Percentiles rank a stretch among this genome's conserved stretches.
Evolutionary conservation across 352 stramenopile species (phyloP).

Genomic region (Phytophthora pluvialis): DNA sequence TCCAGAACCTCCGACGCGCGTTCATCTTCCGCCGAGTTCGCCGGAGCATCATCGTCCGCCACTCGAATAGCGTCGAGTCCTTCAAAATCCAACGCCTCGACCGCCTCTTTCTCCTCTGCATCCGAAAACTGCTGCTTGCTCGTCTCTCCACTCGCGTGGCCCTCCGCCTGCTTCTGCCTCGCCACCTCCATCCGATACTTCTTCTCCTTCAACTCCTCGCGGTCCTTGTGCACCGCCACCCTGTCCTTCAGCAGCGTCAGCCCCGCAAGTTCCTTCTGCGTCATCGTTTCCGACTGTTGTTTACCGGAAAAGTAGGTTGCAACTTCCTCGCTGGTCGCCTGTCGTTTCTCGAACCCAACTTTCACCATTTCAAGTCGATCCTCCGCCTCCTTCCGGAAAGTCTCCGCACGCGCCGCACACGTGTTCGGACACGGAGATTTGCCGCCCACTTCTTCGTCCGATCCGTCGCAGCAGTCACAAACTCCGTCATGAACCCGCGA

Average conservation of each 20-base stretch:
- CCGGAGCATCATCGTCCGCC: conserved; percentile 30
- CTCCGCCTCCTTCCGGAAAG: conserved; percentile 44
- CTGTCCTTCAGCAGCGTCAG: conserved; percentile 59
- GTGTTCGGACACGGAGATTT: conserved; percentile 49
- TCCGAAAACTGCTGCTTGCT: conserved; percentile 25
- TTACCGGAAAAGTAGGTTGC: conserved; percentile 48
- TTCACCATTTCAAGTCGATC: conserved; percentile 47
- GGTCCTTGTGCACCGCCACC: conserved; percentile 68
- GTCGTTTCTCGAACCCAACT: conserved; percentile 55
- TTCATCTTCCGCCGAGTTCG: conserved; percentile 36
- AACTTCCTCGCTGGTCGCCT: conserved; percentile 45
- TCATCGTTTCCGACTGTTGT: conserved; percentile 33
- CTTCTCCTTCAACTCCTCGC: conserved; percentile 68
- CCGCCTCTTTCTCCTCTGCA: conserved; percentile 23
- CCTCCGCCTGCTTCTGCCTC: conserved; percentile 45
- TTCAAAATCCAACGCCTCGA: conserved; percentile 37
- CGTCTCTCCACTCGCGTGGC: conserved; percentile 3
- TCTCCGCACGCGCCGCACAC: conserved; percentile 47
- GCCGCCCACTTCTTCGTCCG: conserved; percentile 78
- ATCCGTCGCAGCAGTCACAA: conserved; percentile 98
- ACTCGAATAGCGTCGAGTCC: conserved; percentile 36
- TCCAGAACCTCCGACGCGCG: conserved; percentile 43
- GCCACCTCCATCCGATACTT: conserved; percentile 59
- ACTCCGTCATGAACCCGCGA: conserved; percentile 94
- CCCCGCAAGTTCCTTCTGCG: conserved; percentile 44